A percentile compares a stretch with the other conserved stretches of the same genome.
These are phyloP conservation scores for Neopestalotiopsis clavispora DNA, from an alignment of 2,329 filamentous ascomycete genomes.

Conservation along the genomic window DNA sequence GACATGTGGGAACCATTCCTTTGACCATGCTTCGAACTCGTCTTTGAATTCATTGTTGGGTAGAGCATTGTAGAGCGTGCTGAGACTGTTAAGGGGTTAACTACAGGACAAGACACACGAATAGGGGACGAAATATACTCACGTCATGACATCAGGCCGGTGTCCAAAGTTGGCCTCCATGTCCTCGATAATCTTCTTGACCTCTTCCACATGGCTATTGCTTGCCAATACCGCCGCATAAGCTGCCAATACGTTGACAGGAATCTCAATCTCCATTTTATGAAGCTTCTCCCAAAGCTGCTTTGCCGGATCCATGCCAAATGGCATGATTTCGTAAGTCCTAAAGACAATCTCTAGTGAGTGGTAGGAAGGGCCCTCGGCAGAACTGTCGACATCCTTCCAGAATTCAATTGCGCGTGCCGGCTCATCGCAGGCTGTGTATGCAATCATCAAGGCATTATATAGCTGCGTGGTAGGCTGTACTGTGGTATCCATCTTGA, in stretches of 20 bases:
- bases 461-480: slow-evolving; percentile 76
- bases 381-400: slow-evolving; percentile 79
- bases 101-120: neutral
- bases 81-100: slow-evolving; percentile 58
- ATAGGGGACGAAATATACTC: slow-evolving; percentile 21
- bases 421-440: slow-evolving; percentile 71
- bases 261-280: slow-evolving; percentile 79
- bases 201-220: slow-evolving; percentile 72
- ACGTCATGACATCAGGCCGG: slow-evolving; percentile 31
- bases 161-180: slow-evolving; percentile 67
- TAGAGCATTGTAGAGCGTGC: slow-evolving; percentile 76
- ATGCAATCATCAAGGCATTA: slow-evolving; percentile 88
- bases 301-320: slow-evolving; percentile 64
- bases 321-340: slow-evolving; percentile 69
- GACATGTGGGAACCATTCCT: slow-evolving; percentile 65
- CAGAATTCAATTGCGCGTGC: slow-evolving; percentile 77
- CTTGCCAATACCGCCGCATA: slow-evolving; percentile 80
- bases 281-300: slow-evolving; percentile 74
- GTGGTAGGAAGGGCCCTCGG: slow-evolving; percentile 85
- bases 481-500: slow-evolving; percentile 88
- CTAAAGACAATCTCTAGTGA: slow-evolving; percentile 83
- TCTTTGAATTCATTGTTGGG: slow-evolving; percentile 68
- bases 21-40: slow-evolving; percentile 76
- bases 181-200: slow-evolving; percentile 66
- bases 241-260: slow-evolving; percentile 72